Evolutionary conservation across 495 filamentous ascomycete species (phyloP).

Genomic region (Penicillium tannophilum): DNA sequence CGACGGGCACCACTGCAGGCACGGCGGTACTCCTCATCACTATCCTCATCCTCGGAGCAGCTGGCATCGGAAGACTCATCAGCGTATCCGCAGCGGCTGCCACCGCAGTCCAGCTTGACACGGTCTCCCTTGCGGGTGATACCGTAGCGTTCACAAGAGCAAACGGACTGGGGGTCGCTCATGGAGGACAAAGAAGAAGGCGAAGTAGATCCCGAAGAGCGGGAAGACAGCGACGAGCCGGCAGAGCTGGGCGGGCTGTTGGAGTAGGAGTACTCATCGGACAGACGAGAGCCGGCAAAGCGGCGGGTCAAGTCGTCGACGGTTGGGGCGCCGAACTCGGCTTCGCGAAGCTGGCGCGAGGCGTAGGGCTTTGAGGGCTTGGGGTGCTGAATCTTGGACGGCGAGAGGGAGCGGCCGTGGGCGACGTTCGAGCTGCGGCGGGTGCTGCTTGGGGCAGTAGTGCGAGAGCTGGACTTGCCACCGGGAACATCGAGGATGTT

Average conservation of each 20-base stretch:
- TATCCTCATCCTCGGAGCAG: conserved; percentile 57
- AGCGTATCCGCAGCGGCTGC: conserved; percentile 77
- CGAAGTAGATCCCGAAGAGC: conserved; percentile 69
- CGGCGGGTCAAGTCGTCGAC: conserved; percentile 73
- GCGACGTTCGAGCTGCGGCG: conserved; percentile 61
- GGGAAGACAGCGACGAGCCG: conserved; percentile 74
- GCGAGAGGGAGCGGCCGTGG: conserved; percentile 82
- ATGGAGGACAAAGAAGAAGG: conserved; percentile 73
- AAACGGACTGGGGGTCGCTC: conserved; percentile 69
- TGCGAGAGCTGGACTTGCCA: conserved; percentile 32
- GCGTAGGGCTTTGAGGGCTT: conserved; percentile 86
- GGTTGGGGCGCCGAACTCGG: conserved; percentile 64
- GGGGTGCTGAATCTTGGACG: conserved; percentile 87
- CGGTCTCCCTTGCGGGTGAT: conserved; percentile 90
- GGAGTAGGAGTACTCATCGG: conserved; percentile 66
- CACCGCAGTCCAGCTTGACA: conserved; percentile 93
- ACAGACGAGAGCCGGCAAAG: conserved; percentile 71
- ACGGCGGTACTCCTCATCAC: conserved; percentile 56
- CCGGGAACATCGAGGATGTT: conserved; percentile 74
- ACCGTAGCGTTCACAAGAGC: conserved; percentile 92
- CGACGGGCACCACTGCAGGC: conserved; percentile 58
- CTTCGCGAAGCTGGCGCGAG: conserved; percentile 79
- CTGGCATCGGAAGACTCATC: conserved; percentile 55
- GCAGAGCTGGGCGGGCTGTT: conserved; percentile 70
- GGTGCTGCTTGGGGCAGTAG: conserved; percentile 25